A percentile compares a stretch with the other conserved stretches of the same genome.
These are phyloP conservation scores for Xylariaceae sp. DNA, from an alignment of 2,329 filamentous ascomycete species.

Conservation along the genomic window DNA sequence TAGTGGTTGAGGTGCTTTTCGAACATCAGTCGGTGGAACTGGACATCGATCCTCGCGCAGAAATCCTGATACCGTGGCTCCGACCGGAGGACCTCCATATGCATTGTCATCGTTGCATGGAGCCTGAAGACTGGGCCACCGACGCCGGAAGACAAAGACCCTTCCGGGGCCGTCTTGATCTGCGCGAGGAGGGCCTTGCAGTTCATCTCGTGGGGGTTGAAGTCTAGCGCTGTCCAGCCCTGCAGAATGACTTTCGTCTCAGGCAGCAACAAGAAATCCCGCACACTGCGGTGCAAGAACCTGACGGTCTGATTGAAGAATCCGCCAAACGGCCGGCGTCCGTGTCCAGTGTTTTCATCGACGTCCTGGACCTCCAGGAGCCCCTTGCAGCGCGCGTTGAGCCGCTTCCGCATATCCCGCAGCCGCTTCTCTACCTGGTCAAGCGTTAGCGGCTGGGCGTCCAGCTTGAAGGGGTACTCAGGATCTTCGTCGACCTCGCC, in stretches of 20 bases:
- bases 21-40: no score
- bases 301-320: background rate
- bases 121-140: no score
- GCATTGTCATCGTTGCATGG: no score
- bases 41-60: no score
- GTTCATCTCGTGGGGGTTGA: background rate
- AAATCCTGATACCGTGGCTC: no score
- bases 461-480: background rate
- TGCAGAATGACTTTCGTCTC: background rate
- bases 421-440: background rate
- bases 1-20: no score
- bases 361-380: slow-evolving; percentile 2
- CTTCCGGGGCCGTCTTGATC: background rate
- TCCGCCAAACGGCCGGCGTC: background rate
- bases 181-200: slow-evolving; percentile 1
- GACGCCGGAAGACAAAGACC: no score
- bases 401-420: background rate
- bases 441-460: background rate
- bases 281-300: slow-evolving; percentile 5
- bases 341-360: background rate
- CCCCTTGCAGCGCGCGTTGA: slow-evolving; percentile 5
- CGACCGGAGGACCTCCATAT: no score
- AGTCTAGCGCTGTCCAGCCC: background rate
- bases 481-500: background rate
- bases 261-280: background rate